These are phyloP conservation scores for Aspergillus panamensis DNA, from an alignment of 495 filamentous ascomycete species.

Conservation along the genomic window DNA sequence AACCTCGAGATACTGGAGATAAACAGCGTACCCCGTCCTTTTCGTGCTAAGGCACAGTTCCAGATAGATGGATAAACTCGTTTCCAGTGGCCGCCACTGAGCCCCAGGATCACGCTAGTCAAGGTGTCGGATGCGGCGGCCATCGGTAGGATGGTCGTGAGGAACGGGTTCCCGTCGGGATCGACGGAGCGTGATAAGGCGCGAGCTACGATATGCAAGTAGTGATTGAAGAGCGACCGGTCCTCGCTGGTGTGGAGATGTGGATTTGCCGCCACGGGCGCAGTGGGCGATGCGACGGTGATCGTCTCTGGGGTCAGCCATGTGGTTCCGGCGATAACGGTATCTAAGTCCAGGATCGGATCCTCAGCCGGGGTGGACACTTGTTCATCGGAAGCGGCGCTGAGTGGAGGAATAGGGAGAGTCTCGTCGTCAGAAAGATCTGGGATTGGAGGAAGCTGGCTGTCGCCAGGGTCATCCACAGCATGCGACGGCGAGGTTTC, in stretches of 20 bases:
- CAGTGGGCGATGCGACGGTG: conserved; percentile 22
- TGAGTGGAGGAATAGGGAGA: neutral
- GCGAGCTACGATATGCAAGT: conserved; percentile 28
- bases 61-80: conserved; percentile 30
- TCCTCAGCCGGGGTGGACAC: neutral
- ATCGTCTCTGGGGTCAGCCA: conserved; percentile 21
- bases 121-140: conserved; percentile 27
- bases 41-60: conserved; percentile 24
- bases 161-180: conserved; percentile 28
- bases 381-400: neutral
- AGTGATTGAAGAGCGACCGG: conserved; percentile 30
- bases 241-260: conserved; percentile 26
- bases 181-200: conserved; percentile 26
- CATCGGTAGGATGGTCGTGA: conserved; percentile 26
- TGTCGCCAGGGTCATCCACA: neutral
- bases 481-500: conserved; percentile 7
- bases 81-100: conserved; percentile 32
- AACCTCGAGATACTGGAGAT: neutral
- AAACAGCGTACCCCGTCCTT: conserved; percentile 24
- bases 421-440: neutral
- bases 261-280: conserved; percentile 20
- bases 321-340: conserved; percentile 8
- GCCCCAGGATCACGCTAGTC: conserved; percentile 27
- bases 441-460: neutral
- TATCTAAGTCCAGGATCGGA: conserved; percentile 7